Conservation (phyloP, 192 early-diverging fungal genomes). For the Backusella circina region DNA sequence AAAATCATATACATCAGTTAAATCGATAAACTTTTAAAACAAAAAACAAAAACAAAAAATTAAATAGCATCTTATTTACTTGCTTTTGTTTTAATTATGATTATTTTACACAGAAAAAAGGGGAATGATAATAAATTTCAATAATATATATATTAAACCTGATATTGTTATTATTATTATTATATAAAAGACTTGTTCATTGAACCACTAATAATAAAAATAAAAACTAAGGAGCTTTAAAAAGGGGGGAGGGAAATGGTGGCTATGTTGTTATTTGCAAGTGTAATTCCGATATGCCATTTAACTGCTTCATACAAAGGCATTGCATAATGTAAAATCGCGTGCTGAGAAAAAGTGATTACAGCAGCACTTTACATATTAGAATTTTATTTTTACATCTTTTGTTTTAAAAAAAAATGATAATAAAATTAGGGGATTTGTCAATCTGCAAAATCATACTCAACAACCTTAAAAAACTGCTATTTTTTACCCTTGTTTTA, state of each 20-base stretch:
- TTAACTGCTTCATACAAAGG: neutral
- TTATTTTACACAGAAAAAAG: neutral
- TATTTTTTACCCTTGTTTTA: too few species aligned
- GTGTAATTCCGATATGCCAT: neutral
- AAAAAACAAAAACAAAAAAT: too few species aligned
- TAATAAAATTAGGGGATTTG: neutral
- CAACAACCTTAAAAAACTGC: neutral
- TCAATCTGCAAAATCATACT: neutral
- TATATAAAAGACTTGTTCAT: neutral
- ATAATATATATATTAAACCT: conserved; percentile 1
- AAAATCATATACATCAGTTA: neutral
- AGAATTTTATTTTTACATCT: neutral
- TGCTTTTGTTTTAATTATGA: neutral
- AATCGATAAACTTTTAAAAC: neutral
- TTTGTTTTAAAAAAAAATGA: neutral
- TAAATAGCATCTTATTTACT: neutral
- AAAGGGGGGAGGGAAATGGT: neutral
- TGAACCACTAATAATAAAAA: neutral
- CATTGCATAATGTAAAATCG: conserved; percentile 4
- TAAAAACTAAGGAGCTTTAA: neutral
- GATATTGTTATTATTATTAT: neutral
- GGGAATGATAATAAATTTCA: neutral
- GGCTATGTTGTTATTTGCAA: neutral
- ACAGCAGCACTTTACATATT: neutral
- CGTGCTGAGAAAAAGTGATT: neutral